Conservation (phyloP, 2,329 filamentous ascomycete genomes). For the Dactylonectria estremocensis region DNA sequence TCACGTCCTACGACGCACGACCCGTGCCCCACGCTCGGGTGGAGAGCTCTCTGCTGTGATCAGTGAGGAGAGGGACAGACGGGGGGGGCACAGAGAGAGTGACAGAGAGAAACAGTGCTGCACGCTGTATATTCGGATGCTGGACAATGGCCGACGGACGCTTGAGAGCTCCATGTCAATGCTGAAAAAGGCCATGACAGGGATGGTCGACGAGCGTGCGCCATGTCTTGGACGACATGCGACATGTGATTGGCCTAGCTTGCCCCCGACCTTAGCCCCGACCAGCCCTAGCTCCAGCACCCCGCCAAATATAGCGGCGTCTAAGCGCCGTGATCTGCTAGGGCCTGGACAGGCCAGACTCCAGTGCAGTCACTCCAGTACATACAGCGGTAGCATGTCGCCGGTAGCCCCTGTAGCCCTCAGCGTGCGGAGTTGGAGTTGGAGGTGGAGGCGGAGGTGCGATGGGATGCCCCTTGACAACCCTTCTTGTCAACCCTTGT, state of each 20-base stretch:
- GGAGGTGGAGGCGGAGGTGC: not conserved
- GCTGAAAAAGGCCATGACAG: conserved; percentile 17
- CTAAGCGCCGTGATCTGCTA: conserved; percentile 36
- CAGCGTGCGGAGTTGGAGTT: conserved; percentile 1
- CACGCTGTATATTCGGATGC: not conserved
- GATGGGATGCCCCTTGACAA: conserved; percentile 1
- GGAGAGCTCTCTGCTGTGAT: not conserved
- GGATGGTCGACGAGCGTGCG: conserved; percentile 18
- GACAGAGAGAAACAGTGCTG: not conserved
- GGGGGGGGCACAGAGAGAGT: not conserved
- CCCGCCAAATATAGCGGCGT: conserved; percentile 50
- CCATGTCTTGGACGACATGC: conserved; percentile 19
- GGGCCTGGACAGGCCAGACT: too few species aligned
- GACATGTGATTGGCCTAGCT: conserved; percentile 20
- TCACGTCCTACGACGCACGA: conserved; percentile 15
- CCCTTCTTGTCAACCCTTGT: conserved; percentile 10
- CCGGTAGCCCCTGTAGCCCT: not conserved
- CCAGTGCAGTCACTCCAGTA: too few species aligned
- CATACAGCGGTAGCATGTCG: not conserved
- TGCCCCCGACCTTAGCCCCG: conserved; percentile 26
- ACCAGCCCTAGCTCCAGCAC: conserved; percentile 38
- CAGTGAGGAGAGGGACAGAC: not conserved
- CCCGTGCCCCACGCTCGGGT: not conserved
- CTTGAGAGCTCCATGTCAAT: not conserved
- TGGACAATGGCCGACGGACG: not conserved